Percentiles rank a stretch among this genome's conserved stretches.
These are phyloP conservation scores for Dryas integrifolia DNA, from an alignment of 331 rosid species.

Conservation along the genomic window DNA sequence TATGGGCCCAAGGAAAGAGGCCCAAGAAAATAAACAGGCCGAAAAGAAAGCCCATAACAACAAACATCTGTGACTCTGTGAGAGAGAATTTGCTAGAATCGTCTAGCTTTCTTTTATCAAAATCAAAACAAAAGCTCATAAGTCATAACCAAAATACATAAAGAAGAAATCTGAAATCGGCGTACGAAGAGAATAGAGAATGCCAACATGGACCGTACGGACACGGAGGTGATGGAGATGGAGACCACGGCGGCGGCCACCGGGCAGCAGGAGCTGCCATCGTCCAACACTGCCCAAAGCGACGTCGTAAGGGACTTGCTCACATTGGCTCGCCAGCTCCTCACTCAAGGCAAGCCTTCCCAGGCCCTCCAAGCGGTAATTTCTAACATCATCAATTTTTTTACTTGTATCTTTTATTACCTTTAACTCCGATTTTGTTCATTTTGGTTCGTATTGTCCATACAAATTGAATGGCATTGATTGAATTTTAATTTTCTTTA, in stretches of 20 bases:
- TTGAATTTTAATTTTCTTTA: neutral
- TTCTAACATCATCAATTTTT: conserved; percentile 4
- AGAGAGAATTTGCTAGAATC: conserved; percentile 38
- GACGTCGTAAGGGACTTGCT: conserved; percentile 54
- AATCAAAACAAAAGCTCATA: neutral
- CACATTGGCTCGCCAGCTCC: conserved; percentile 76
- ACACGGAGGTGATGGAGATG: conserved; percentile 46
- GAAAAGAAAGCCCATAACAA: neutral
- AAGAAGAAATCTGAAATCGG: neutral
- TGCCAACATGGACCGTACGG: conserved; percentile 32
- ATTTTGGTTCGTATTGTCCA: neutral
- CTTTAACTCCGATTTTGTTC: neutral
- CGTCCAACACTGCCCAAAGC: conserved; percentile 27
- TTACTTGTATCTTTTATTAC: neutral
- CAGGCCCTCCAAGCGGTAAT: conserved; percentile 93
- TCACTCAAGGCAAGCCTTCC: conserved; percentile 75
- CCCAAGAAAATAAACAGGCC: neutral
- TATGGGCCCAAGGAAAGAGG: neutral
- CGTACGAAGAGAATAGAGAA: conserved; percentile 1
- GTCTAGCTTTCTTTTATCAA: conserved; percentile 4
- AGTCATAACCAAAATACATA: neutral
- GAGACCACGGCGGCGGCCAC: conserved; percentile 14
- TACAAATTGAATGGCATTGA: neutral
- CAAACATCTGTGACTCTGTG: neutral
- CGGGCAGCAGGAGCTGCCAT: conserved; percentile 12